Percentiles rank a stretch among this genome's conserved stretches.
These are phyloP conservation scores for Aspergillus sp. DNA, from an alignment of 2,329 filamentous ascomycete genomes.

Conservation along the genomic window DNA sequence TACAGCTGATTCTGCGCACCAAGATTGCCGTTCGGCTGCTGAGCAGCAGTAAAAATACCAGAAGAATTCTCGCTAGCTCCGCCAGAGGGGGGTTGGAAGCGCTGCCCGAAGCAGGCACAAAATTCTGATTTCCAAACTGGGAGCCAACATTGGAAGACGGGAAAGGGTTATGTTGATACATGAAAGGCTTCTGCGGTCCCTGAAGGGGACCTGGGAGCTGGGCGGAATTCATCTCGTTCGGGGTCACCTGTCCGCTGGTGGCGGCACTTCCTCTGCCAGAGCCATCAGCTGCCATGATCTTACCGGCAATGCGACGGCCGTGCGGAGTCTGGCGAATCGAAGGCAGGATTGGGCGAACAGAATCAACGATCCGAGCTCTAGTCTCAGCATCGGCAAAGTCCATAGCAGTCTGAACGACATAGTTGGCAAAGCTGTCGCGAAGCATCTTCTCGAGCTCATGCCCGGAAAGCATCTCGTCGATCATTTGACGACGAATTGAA, in stretches of 20 bases:
- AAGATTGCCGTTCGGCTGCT: slow-evolving; percentile 23
- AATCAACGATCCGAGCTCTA: slow-evolving; percentile 73
- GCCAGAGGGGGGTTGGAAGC: slow-evolving; percentile 20
- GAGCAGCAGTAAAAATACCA: slow-evolving; percentile 24
- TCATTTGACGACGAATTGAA: slow-evolving; percentile 71
- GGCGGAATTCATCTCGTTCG: slow-evolving; percentile 34
- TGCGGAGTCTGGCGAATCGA: slow-evolving; percentile 87
- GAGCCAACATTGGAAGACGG: slow-evolving; percentile 14
- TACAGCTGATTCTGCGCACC: slow-evolving; percentile 24
- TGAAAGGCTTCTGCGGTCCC: slow-evolving; percentile 22
- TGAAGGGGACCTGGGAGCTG: slow-evolving; percentile 30
- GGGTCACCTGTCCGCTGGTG: slow-evolving; percentile 34
- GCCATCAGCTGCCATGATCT: slow-evolving; percentile 62
- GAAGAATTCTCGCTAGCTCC: slow-evolving; percentile 23
- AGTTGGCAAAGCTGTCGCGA: slow-evolving; percentile 92
- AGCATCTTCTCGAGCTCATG: slow-evolving; percentile 83
- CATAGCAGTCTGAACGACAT: slow-evolving; percentile 93
- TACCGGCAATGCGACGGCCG: slow-evolving; percentile 86
- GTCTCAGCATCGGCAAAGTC: slow-evolving; percentile 73
- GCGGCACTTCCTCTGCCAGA: slow-evolving; percentile 33
- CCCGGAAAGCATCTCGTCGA: slow-evolving; percentile 71
- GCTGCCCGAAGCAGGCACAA: slow-evolving; percentile 16
- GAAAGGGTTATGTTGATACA: slow-evolving; percentile 25
- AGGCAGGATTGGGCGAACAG: slow-evolving; percentile 78
- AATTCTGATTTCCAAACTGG: slow-evolving; percentile 22